A percentile compares a stretch with the other conserved stretches of the same genome.
Evolutionary conservation across 768 basidiomycete genomes (phyloP).

Genomic region (Neoboletus brunneissimus): DNA sequence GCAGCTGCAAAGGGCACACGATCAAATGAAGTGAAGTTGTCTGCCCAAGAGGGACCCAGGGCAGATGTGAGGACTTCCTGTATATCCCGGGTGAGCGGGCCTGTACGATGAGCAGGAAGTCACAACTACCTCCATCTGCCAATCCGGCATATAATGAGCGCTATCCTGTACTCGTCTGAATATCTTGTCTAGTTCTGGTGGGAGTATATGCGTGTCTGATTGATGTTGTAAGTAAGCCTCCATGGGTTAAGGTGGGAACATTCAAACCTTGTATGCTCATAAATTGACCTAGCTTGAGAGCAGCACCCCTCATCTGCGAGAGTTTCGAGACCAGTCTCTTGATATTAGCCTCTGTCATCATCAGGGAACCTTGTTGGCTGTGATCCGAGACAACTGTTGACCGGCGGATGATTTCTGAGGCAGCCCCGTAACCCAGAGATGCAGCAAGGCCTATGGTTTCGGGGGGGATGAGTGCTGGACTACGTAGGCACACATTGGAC

Average conservation of each 20-base stretch:
- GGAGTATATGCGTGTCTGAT: constrained; percentile 83
- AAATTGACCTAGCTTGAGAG: constrained; percentile 95
- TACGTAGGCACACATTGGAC: constrained; percentile 8
- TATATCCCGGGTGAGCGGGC: not conserved
- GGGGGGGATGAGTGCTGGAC: not conserved
- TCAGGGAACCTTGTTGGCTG: constrained; percentile 46
- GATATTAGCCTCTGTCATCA: constrained; percentile 91
- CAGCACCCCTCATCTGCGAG: constrained; percentile 95
- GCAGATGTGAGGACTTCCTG: constrained; percentile 72
- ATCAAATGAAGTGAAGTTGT: constrained; percentile 71
- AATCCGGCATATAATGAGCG: constrained; percentile 98
- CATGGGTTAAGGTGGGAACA: not conserved
- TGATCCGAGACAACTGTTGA: constrained; percentile 42
- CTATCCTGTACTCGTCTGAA: constrained; percentile 90
- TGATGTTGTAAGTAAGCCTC: not conserved
- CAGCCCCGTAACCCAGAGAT: constrained; percentile 85
- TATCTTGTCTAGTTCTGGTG: constrained; percentile 83
- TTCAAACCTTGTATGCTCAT: constrained; percentile 86
- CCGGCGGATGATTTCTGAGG: constrained; percentile 79
- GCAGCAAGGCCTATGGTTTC: constrained; percentile 76
- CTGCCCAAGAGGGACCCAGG: constrained; percentile 72
- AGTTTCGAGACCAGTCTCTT: constrained; percentile 87
- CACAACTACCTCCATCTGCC: constrained; percentile 85
- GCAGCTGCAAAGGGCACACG: constrained; percentile 91
- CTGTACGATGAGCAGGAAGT: not conserved